These are phyloP conservation scores for Mycena sp. DNA, from an alignment of 1,284 basidiomycete species.

Conservation along the genomic window DNA sequence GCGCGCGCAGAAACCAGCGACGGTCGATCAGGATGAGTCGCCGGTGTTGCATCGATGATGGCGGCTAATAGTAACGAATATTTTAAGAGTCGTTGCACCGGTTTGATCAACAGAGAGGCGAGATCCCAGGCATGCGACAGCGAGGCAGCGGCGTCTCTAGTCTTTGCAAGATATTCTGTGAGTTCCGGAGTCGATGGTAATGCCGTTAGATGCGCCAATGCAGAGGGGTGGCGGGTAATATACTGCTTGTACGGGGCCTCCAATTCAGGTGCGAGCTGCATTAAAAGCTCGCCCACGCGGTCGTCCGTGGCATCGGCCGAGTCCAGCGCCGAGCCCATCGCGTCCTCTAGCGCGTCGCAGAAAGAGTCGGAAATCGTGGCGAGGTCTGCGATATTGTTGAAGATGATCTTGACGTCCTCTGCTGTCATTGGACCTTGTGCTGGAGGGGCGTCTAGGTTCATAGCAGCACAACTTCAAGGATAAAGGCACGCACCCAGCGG, in stretches of 20 bases:
- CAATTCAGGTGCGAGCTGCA: slow-evolving; percentile 78
- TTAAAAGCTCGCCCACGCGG: slow-evolving; percentile 81
- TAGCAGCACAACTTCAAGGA: slow-evolving; percentile 47
- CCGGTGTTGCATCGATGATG: slow-evolving; percentile 83
- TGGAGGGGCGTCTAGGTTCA: slow-evolving; percentile 30
- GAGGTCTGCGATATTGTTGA: slow-evolving; percentile 82
- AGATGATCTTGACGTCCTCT: slow-evolving; percentile 80
- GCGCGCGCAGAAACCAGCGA: slow-evolving; percentile 71
- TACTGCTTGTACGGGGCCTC: slow-evolving; percentile 86
- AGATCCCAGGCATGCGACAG: slow-evolving; percentile 95
- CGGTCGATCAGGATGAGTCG: slow-evolving; percentile 78
- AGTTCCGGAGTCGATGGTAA: slow-evolving; percentile 67
- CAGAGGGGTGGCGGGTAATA: slow-evolving; percentile 86
- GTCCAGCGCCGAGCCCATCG: slow-evolving; percentile 62
- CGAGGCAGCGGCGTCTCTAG: slow-evolving; percentile 72
- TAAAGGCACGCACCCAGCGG: slow-evolving; percentile 67
- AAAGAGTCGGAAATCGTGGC: slow-evolving; percentile 78
- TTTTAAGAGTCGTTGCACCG: slow-evolving; percentile 92
- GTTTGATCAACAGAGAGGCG: slow-evolving; percentile 91
- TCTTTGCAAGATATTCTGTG: slow-evolving; percentile 73
- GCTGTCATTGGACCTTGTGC: slow-evolving; percentile 66
- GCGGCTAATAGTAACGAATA: slow-evolving; percentile 88
- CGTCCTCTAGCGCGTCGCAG: slow-evolving; percentile 65
- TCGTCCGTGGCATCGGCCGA: slow-evolving; percentile 68
- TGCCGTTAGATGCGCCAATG: slow-evolving; percentile 75